These are phyloP conservation scores for Boletellus emodensis DNA, from an alignment of 768 basidiomycete species.

Conservation along the genomic window DNA sequence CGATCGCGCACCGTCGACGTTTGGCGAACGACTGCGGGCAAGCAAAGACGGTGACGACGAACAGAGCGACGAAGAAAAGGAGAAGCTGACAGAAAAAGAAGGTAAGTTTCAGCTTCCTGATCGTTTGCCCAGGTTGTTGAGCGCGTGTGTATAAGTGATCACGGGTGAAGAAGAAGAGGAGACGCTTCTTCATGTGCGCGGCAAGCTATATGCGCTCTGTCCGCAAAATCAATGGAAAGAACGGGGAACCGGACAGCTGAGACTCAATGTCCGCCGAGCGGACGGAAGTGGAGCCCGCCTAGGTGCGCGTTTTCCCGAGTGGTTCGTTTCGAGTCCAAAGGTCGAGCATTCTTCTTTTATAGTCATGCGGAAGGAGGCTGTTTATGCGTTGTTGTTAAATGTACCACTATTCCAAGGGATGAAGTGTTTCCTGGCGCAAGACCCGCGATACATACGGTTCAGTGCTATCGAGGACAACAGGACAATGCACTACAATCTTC, in stretches of 20 bases:
- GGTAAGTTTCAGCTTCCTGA: constrained; percentile 37
- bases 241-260: constrained; percentile 67
- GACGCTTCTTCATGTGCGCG: constrained; percentile 70
- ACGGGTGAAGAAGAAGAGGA: constrained; percentile 85
- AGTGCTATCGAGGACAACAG: constrained; percentile 61
- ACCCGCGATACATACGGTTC: constrained; percentile 76
- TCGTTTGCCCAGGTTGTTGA: not conserved
- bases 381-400: constrained; percentile 70
- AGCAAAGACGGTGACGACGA: constrained; percentile 57
- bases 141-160: constrained; percentile 38
- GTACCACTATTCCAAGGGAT: constrained; percentile 76
- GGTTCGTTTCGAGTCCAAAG: not conserved
- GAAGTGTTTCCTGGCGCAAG: constrained; percentile 67
- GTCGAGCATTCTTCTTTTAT: not conserved
- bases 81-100: constrained; percentile 61
- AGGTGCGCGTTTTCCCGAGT: constrained; percentile 34
- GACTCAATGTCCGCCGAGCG: constrained; percentile 58
- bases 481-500: constrained; percentile 70
- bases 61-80: constrained; percentile 39
- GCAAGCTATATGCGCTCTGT: constrained; percentile 65
- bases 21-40: constrained; percentile 66
- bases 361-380: constrained; percentile 89
- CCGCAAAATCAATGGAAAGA: constrained; percentile 69
- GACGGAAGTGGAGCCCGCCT: constrained; percentile 70
- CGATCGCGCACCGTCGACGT: constrained; percentile 37